These are phyloP conservation scores for Nidularia pulvinata DNA, from an alignment of 768 basidiomycete species.

Conservation along the genomic window DNA sequence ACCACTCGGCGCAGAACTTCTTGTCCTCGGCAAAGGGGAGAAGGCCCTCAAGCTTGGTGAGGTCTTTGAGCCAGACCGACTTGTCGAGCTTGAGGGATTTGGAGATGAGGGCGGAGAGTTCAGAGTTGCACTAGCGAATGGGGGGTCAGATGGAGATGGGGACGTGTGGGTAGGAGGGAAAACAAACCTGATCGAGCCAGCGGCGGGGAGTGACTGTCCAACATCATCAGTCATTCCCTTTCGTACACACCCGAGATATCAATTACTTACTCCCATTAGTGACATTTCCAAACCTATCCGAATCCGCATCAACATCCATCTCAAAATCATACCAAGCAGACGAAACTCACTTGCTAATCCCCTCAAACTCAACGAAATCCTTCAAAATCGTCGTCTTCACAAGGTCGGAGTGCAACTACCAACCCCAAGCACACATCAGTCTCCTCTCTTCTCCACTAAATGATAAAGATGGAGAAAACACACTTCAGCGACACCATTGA, in stretches of 20 bases:
- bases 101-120: conserved; percentile 83
- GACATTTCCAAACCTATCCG: conserved; percentile 73
- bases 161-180: background rate
- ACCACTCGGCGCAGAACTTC: conserved; percentile 79
- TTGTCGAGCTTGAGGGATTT: conserved; percentile 76
- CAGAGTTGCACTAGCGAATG: conserved; percentile 79
- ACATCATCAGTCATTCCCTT: background rate
- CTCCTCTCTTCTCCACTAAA: too few species aligned
- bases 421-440: too few species aligned
- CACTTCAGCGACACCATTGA: conserved; percentile 99
- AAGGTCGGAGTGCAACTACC: conserved; percentile 89
- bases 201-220: conserved; percentile 84
- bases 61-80: conserved; percentile 83
- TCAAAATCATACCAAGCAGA: background rate
- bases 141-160: background rate
- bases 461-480: too few species aligned
- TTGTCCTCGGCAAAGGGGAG: conserved; percentile 71
- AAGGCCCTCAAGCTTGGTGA: conserved; percentile 77
- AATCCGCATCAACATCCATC: conserved; percentile 5
- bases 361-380: conserved; percentile 94
- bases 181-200: conserved; percentile 77
- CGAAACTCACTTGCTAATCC: conserved; percentile 69
- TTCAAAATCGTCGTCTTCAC: conserved; percentile 82
- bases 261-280: conserved; percentile 87
- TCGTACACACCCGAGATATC: background rate